Evolutionary conservation across 2,329 filamentous ascomycete genomes (phyloP), one percentile per base, ranked within the genome.

Genomic region (Coniochaeta sp.): DNA sequence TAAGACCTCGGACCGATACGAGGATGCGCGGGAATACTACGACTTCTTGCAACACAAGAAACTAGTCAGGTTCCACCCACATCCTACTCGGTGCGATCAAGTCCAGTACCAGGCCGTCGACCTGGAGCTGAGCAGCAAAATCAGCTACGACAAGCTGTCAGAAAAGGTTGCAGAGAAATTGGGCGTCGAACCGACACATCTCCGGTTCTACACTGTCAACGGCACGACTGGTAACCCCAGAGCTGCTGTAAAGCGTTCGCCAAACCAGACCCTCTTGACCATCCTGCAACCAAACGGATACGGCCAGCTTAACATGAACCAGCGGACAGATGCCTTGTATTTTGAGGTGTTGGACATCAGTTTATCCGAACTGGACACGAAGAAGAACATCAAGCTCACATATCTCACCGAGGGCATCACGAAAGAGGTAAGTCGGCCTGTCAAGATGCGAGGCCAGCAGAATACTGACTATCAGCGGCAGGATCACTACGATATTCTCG

Each of bases 281-380:
- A 95, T 97, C 42, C 77, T 99, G 14, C 85, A 82, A 55, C 85
- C 88, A 10, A 82, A 85, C 50, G 89, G 88, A 50, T 83, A 83
- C 57, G 79, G 79, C 10, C 87, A 90, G 58, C 78, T 86, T 49
- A 87, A 84, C 58, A 79, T 80, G 52, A 83, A 78, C 28, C 87
- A 91, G 63, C 80, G 85, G 51, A 71, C 79, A 18, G 92, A 97
- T 67, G 82, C 86, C 1, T 75, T 99, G 50, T 97, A 86, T 67
- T 99, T 91, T 64, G 94, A 99, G 67, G 82, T 97, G 26, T 73
- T 99, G 35, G 94, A 99, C 56, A 95, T 96, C 75, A 96, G 90
- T 61, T 72, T 99, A 46, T 87, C 89, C 22, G 95, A 99, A 67
- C 77, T 95, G 40, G 94, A 99, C 64, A 94, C 89, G 52, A 94